Conservation (phyloP, 2,329 filamentous ascomycete species). For the Xylaria sp. region DNA sequence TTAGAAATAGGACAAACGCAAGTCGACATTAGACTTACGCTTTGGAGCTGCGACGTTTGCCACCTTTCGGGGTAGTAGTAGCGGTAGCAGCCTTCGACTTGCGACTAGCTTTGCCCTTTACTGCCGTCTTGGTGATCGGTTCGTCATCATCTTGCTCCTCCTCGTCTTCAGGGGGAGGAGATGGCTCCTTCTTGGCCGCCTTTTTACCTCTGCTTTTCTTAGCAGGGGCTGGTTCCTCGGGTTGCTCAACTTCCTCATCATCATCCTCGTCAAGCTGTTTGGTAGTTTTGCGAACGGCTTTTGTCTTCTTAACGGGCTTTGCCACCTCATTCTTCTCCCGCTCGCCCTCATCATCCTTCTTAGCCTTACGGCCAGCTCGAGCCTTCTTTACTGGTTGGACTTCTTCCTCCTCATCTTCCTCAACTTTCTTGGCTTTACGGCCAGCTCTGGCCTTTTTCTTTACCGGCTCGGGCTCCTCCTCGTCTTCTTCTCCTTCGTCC, state of each 20-base stretch:
- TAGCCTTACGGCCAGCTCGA: conserved; percentile 39
- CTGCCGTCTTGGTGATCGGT: conserved; percentile 42
- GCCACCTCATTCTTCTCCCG: conserved; percentile 31
- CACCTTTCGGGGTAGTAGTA: conserved; percentile 36
- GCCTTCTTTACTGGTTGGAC: conserved; percentile 35
- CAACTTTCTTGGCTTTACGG: conserved; percentile 23
- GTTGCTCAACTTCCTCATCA: conserved; percentile 42
- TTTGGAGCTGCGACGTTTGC: conserved; percentile 30
- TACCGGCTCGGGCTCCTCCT: conserved; percentile 46
- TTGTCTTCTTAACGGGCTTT: conserved; percentile 39
- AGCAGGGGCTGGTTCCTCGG: conserved; percentile 37
- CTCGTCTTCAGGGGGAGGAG: conserved; percentile 34
- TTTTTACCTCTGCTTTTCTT: conserved; percentile 48
- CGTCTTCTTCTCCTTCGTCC: conserved; percentile 44
- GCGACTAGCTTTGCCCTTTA: conserved; percentile 47
- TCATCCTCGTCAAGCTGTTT: conserved; percentile 45
- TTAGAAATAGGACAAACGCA: conserved; percentile 4
- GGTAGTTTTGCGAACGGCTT: conserved; percentile 43
- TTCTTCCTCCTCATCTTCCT: conserved; percentile 42
- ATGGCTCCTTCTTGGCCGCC: conserved; percentile 40
- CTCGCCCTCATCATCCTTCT: conserved; percentile 33
- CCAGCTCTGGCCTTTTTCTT: conserved; percentile 53
- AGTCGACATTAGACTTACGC: conserved; percentile 14
- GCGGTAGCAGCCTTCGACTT: conserved; percentile 40
- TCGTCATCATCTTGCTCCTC: conserved; percentile 46